Evolutionary conservation across 2,329 filamentous ascomycete species (phyloP), one percentile per base, ranked within the genome.

Genomic region (Trichophyton rubrum): DNA sequence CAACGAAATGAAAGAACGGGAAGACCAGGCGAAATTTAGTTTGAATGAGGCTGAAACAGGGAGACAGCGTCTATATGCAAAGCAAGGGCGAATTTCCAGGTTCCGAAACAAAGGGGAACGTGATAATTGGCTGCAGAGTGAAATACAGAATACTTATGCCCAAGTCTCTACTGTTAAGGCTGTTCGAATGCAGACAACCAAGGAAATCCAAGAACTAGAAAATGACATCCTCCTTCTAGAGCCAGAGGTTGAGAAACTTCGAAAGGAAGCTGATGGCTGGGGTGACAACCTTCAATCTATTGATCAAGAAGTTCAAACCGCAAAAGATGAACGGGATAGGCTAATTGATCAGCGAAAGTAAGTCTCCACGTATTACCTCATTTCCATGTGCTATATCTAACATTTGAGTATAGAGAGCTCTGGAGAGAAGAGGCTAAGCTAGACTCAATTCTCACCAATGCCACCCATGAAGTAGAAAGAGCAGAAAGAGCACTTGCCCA

Each of bases 401-500:
- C 27, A 30, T 49, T 15, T 3, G 24, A 24, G 27, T 17, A 30
- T 53, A 76, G 74, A 66, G 81, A 88, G 62, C 81, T 99, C 24
- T 90, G 89, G 72, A 86, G 93, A 67, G 90, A 96, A 72, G 89
- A 96, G 63, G 90, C 92, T 66, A 92, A 89, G 69, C 80, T 97
- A 7, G 85, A 87, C 67, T 89, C 88, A 0, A 82, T 92, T 60
- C 83, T 95, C 30, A 77, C 82, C 6, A 90, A 88, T 67, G 86
- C 89, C 1, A 82, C 86, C 15, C 82, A 87, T 57, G 90, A 96
- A 69, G 82, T 87, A 51, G 84, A 90, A 35, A 83, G 84, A 61
- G 87, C 91, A 0, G 90, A 96, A 70, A 82, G 85, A 57, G 85
- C 83, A 62, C 79, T 97, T 15, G 86, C 87, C 1, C 85, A 90